These are phyloP conservation scores for Geotrichum bryndzae DNA, from an alignment of 1,139 yeast species.

Conservation along the genomic window DNA sequence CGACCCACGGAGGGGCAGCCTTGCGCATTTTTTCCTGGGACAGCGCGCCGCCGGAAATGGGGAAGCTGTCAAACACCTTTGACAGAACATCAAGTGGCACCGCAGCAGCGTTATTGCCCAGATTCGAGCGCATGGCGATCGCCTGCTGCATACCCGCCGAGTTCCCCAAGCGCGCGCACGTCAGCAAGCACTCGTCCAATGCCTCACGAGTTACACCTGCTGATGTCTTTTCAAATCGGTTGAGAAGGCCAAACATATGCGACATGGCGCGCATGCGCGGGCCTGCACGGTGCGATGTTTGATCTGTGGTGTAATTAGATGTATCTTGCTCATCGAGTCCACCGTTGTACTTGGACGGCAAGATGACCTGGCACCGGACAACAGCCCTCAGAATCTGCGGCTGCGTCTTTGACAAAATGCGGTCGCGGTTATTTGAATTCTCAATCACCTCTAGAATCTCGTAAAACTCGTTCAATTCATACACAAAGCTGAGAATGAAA, in stretches of 20 bases:
- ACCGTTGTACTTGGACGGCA: neutral
- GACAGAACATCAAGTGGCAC: constrained; percentile 4
- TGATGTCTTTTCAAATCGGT: constrained; percentile 24
- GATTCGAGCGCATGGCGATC: constrained; percentile 25
- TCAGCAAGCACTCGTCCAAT: constrained; percentile 27
- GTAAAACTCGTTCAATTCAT: constrained; percentile 29
- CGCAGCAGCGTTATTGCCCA: constrained; percentile 12
- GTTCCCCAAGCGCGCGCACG: constrained; percentile 30
- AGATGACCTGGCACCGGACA: constrained; percentile 20
- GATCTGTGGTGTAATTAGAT: neutral
- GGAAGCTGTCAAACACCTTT: constrained; percentile 9
- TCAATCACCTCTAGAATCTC: constrained; percentile 27
- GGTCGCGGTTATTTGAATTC: constrained; percentile 22
- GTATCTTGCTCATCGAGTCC: neutral
- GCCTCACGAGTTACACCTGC: constrained; percentile 28
- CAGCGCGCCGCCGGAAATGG: constrained; percentile 19
- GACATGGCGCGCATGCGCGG: constrained; percentile 29
- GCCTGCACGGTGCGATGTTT: constrained; percentile 7
- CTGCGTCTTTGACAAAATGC: constrained; percentile 29
- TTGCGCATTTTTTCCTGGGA: constrained; percentile 21
- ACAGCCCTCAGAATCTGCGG: constrained; percentile 26
- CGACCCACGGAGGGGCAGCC: constrained; percentile 25
- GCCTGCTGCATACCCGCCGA: constrained; percentile 30
- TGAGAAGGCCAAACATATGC: constrained; percentile 31
- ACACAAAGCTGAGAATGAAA: constrained; percentile 29